phyloP scores from a whole-genome alignment of 208 protist genomes.

The Kentomonas sorsogonicus region DNA sequence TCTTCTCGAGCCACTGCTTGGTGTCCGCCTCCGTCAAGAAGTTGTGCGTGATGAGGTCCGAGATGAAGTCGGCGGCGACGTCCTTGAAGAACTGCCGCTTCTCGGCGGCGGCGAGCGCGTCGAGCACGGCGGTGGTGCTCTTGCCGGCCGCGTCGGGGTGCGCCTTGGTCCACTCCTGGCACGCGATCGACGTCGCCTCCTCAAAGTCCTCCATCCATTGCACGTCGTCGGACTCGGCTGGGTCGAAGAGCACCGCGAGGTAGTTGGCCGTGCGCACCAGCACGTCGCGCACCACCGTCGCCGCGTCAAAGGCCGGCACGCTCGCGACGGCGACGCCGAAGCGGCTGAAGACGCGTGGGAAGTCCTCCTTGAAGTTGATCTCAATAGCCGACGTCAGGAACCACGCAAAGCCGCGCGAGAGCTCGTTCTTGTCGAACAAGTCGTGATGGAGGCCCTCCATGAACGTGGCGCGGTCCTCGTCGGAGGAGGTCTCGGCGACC shows the following conservation, averaged over 20 bases:
- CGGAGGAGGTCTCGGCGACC: conserved; percentile 30
- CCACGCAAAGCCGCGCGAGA: conserved; percentile 75
- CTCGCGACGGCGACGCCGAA: conserved; percentile 43
- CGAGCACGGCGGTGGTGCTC: conserved; percentile 32
- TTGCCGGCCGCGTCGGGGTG: conserved; percentile 14
- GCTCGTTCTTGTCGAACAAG: conserved; percentile 45
- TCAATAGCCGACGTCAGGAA: conserved; percentile 63
- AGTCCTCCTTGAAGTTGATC: conserved; percentile 56
- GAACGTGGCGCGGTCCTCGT: conserved; percentile 32
- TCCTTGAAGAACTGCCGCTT: conserved; percentile 64
- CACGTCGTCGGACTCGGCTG: conserved; percentile 30
- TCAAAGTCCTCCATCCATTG: conserved; percentile 82
- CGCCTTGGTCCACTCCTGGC: conserved; percentile 31
- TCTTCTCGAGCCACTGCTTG: conserved; percentile 26
- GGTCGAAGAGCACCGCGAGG: conserved; percentile 62
- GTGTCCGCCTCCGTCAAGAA: conserved; percentile 26
- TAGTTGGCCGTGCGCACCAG: conserved; percentile 80
- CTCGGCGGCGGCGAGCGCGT: conserved; percentile 36
- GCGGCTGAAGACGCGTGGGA: conserved; percentile 51
- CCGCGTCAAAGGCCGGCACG: conserved; percentile 43
- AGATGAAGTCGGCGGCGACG: conserved; percentile 70
- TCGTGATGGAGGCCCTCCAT: conserved; percentile 7
- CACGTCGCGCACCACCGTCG: conserved; percentile 51
- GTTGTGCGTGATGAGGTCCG: conserved; percentile 35
- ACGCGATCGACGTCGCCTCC: conserved; percentile 51